Conservation (phyloP, 208 protist species). For the Trypanosoma scelopori region DNA sequence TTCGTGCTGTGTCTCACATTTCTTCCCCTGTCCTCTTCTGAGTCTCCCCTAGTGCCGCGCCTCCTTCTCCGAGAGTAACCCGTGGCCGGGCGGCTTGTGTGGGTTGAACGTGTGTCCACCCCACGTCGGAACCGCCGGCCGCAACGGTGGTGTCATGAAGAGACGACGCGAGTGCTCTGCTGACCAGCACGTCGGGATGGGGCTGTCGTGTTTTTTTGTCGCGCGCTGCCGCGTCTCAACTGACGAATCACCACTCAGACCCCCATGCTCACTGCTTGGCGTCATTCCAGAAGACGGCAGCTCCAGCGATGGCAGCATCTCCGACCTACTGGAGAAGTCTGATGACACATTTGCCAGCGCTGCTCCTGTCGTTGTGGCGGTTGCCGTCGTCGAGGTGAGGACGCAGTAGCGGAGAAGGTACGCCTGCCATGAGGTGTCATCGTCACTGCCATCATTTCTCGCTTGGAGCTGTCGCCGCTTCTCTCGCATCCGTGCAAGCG, state of each 20-base stretch:
- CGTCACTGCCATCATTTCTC: constrained; percentile 9
- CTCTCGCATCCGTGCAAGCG: constrained; percentile 42
- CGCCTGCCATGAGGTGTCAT: constrained; percentile 69
- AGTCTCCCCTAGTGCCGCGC: background rate
- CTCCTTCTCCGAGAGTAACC: background rate
- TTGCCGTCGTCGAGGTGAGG: no score
- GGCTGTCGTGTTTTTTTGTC: constrained; percentile 42
- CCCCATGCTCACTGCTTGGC: constrained; percentile 33
- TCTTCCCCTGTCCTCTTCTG: no score
- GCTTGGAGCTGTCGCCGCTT: constrained; percentile 34
- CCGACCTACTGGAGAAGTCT: constrained; percentile 56
- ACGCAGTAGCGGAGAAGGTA: constrained; percentile 59
- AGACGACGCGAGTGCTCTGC: constrained; percentile 16
- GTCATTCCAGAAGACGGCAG: constrained; percentile 45
- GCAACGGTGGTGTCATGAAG: constrained; percentile 14
- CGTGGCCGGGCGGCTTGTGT: constrained; percentile 3
- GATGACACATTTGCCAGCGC: constrained; percentile 16
- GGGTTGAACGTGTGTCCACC: constrained; percentile 50
- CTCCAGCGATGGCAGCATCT: constrained; percentile 52
- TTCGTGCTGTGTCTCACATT: no score
- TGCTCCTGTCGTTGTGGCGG: no score
- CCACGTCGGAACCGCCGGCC: constrained; percentile 36
- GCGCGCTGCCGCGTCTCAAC: constrained; percentile 73
- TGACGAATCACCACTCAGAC: constrained; percentile 40
- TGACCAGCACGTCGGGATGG: constrained; percentile 13